phyloP scores from a whole-genome alignment of 148 eudicot genomes.

The Chenopodium quinoa region DNA sequence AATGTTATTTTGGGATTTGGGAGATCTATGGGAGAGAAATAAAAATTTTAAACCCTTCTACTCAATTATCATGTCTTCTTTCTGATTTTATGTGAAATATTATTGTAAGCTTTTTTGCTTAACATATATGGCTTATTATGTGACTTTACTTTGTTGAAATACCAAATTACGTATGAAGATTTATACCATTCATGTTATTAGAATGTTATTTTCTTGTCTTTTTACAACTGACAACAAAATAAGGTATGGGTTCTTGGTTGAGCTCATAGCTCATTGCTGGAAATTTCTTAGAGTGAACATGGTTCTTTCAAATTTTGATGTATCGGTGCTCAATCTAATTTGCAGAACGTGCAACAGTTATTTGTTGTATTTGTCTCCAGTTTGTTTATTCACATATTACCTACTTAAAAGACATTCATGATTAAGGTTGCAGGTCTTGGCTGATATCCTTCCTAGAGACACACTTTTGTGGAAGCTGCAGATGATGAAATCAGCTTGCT shows the following conservation, averaged over 20 bases:
- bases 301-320: not conserved
- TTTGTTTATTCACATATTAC: not conserved
- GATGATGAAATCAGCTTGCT: slow-evolving; percentile 38
- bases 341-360: not conserved
- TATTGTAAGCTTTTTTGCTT: not conserved
- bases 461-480: slow-evolving; percentile 49
- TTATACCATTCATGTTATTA: not conserved
- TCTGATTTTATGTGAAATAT: not conserved
- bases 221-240: not conserved
- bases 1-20: not conserved
- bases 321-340: not conserved
- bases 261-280: not conserved
- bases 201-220: not conserved
- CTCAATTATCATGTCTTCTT: not conserved
- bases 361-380: not conserved
- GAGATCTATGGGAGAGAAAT: not conserved
- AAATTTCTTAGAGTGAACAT: not conserved
- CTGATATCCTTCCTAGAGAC: slow-evolving; percentile 39
- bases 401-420: slow-evolving; percentile 16
- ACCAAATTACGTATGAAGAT: not conserved
- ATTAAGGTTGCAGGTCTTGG: slow-evolving; percentile 37
- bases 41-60: not conserved
- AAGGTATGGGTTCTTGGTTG: not conserved
- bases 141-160: not conserved
- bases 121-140: not conserved